Evolutionary conservation across 1,284 basidiomycete species (phyloP), one percentile per base, ranked within the genome.

Genomic region (Ganoderma boninense): DNA sequence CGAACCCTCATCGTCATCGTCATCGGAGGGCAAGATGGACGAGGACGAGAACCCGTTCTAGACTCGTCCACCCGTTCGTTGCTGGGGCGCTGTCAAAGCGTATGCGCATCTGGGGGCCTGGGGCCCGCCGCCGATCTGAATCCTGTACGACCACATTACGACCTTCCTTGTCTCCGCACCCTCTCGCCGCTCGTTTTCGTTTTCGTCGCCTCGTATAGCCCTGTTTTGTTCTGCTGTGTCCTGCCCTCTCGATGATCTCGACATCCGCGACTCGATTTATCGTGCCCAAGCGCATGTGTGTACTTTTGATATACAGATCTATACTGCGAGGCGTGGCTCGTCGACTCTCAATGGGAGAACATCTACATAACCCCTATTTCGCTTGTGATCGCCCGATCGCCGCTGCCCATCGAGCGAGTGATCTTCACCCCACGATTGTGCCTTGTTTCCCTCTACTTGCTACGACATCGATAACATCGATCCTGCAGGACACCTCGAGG

Each of bases 31-130:
- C 54, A 77, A 75, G 76, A 71, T 73, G 66, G 76, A 74, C 66
- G 78, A 79, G 49, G 79, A 80, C 54, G 79, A 80, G 73, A 80
- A 79, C 73, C 79, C 79, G 38, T 79, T 80, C 75, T 81, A 74
- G 65, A 68, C 70, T 11, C 57, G 59, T 43, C 64, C 29, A n/a
- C 52, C 42, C 42, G 5, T 57, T 18, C 32, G 29, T 61, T 56
- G 64, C 52, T 64, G 18, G 16, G 61, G 40, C 35, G 26, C n/a
- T 40, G 32, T 35, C 8, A 20, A 29, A 29, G 54, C 26, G 54
- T 57, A 44, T 62, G 60, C 60, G n/a, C 38, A 32, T 60, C 35
- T 49, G 62, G 62, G 67, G 66, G 56, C 62, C 14, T 23, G 68
- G 59, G 44, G 44, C 69, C 68, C 65, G 69, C 70, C 62, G 69